Evolutionary conservation across 2,329 filamentous ascomycete species (phyloP).

Genomic region (Macrophomina tecta): DNA sequence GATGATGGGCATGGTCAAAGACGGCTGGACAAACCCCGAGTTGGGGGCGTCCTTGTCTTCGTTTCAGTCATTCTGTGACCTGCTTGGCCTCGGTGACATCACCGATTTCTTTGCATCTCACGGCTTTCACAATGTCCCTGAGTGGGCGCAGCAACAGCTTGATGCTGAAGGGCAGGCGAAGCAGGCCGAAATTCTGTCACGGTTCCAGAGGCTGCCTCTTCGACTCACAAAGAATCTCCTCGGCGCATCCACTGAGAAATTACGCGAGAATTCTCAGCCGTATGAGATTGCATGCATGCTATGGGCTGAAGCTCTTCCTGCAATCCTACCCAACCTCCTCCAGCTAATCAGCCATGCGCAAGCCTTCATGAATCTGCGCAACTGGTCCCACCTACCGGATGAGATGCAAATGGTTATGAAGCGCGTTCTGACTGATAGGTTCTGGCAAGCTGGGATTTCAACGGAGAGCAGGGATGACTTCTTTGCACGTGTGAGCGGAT

Average conservation of each 20-base stretch:
- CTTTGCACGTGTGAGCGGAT: slow-evolving; percentile 87
- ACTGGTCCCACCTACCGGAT: slow-evolving; percentile 77
- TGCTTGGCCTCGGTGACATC: slow-evolving; percentile 80
- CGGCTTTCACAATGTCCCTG: slow-evolving; percentile 74
- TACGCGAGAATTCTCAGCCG: slow-evolving; percentile 74
- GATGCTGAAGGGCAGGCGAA: slow-evolving; percentile 80
- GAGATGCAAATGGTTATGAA: slow-evolving; percentile 80
- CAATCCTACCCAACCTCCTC: slow-evolving; percentile 84
- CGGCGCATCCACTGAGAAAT: slow-evolving; percentile 88
- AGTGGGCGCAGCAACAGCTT: slow-evolving; percentile 81
- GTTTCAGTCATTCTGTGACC: slow-evolving; percentile 78
- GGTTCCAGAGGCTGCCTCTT: slow-evolving; percentile 77
- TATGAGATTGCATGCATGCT: slow-evolving; percentile 78
- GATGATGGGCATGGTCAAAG: slow-evolving; percentile 82
- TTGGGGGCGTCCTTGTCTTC: slow-evolving; percentile 73
- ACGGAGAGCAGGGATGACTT: slow-evolving; percentile 96
- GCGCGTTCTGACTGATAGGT: slow-evolving; percentile 87
- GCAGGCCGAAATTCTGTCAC: slow-evolving; percentile 78
- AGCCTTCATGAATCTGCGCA: slow-evolving; percentile 84
- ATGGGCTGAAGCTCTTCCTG: slow-evolving; percentile 84
- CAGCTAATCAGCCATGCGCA: slow-evolving; percentile 89
- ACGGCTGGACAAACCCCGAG: slow-evolving; percentile 76
- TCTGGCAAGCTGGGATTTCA: slow-evolving; percentile 98
- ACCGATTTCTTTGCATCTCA: slow-evolving; percentile 77
- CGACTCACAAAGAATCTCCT: slow-evolving; percentile 89